Percentiles rank a stretch among this genome's conserved stretches.
Evolutionary conservation across 345 rosid species (phyloP).

Genomic region (Hirschfeldia incana): DNA sequence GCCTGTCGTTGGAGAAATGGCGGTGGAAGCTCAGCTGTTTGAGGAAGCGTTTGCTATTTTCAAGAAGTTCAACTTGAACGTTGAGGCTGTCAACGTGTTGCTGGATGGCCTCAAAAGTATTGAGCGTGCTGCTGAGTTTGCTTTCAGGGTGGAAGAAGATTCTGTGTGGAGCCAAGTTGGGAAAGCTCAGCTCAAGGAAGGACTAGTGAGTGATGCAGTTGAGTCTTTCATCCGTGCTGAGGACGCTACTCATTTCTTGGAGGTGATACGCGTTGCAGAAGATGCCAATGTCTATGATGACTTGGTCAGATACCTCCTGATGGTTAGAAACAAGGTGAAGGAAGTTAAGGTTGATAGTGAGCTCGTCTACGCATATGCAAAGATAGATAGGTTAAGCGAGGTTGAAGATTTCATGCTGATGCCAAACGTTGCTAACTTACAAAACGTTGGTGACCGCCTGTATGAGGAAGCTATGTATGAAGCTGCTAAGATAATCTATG

Average conservation of each 20-base stretch:
- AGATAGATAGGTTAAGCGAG: slow-evolving; percentile 82
- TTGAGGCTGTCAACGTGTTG: slow-evolving; percentile 70
- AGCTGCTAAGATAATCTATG: slow-evolving; percentile 94
- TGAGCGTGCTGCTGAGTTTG: slow-evolving; percentile 92
- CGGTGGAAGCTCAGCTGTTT: slow-evolving; percentile 83
- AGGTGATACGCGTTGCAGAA: slow-evolving; percentile 73
- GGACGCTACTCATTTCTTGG: slow-evolving; percentile 78
- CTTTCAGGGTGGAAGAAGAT: slow-evolving; percentile 97
- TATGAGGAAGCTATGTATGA: slow-evolving; percentile 83
- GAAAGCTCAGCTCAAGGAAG: slow-evolving; percentile 89
- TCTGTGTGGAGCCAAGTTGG: slow-evolving; percentile 98
- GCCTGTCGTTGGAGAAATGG: slow-evolving; percentile 96
- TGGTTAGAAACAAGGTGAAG: slow-evolving; percentile 96
- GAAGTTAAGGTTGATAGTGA: slow-evolving; percentile 96
- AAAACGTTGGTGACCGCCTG: slow-evolving; percentile 90
- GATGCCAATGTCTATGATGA: slow-evolving; percentile 86
- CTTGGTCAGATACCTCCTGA: slow-evolving; percentile 88
- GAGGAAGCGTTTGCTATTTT: slow-evolving; percentile 88
- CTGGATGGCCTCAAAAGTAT: slow-evolving; percentile 69
- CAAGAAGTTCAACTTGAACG: slow-evolving; percentile 84
- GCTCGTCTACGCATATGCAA: slow-evolving; percentile 97
- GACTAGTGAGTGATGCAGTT: slow-evolving; percentile 93
- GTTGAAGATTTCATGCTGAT: slow-evolving; percentile 94
- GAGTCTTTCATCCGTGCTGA: slow-evolving; percentile 96
- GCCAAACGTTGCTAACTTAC: slow-evolving; percentile 98